These are phyloP conservation scores for Penicillium canescens DNA, from an alignment of 495 filamentous ascomycete species.

Conservation along the genomic window DNA sequence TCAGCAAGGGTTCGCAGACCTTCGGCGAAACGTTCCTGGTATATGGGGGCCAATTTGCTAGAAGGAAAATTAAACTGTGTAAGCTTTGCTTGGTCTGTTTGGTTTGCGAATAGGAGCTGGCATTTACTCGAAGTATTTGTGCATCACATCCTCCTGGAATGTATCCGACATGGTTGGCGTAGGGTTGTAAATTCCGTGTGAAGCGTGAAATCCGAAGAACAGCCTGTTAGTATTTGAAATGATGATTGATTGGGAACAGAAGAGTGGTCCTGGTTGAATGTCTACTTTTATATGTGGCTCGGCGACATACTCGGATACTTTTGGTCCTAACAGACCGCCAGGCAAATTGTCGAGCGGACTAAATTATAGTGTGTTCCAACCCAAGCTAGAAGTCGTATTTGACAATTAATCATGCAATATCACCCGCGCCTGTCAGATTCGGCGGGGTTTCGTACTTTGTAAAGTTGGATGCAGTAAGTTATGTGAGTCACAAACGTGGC, in stretches of 20 bases:
- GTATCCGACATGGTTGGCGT: conserved; percentile 32
- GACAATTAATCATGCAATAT: too few species aligned
- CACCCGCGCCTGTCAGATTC: too few species aligned
- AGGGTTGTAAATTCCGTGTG: neutral
- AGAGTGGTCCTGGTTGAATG: neutral
- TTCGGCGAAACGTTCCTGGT: conserved; percentile 45
- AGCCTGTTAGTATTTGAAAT: neutral
- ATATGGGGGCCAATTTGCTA: conserved; percentile 46
- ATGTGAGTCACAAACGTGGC: too few species aligned
- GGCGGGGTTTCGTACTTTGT: too few species aligned
- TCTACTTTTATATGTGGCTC: conserved; percentile 13
- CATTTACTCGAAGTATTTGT: conserved; percentile 54
- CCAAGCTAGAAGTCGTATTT: too few species aligned
- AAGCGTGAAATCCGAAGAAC: neutral
- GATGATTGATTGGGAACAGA: neutral
- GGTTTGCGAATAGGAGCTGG: neutral
- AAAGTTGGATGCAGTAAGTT: too few species aligned
- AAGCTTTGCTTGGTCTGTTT: neutral
- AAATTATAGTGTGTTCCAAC: too few species aligned
- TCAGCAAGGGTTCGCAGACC: conserved; percentile 31
- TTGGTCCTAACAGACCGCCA: too few species aligned
- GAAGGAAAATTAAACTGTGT: neutral
- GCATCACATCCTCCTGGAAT: conserved; percentile 50
- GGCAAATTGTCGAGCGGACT: too few species aligned
- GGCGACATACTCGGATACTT: conserved; percentile 32